Percentiles rank a stretch among this genome's conserved stretches.
Evolutionary conservation across 352 stramenopile genomes (phyloP).

Genomic region (Phytophthora sansomeana): DNA sequence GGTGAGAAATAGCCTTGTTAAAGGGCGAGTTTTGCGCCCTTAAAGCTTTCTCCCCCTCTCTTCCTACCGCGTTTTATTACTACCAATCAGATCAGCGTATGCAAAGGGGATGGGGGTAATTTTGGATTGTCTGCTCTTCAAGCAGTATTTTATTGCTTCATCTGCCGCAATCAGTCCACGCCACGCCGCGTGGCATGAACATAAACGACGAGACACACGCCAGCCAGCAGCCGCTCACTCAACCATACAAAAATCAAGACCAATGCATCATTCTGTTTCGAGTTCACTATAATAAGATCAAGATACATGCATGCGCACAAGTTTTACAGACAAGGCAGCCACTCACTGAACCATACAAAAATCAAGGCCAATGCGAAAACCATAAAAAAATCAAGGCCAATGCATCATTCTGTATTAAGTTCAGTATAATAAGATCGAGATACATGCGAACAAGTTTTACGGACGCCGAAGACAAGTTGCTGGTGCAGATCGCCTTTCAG

Average conservation of each 20-base stretch:
- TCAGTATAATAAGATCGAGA: background rate
- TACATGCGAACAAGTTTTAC: slow-evolving; percentile 13
- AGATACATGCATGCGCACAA: slow-evolving; percentile 11
- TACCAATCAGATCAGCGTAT: background rate
- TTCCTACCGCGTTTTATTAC: background rate
- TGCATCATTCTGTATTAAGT: background rate
- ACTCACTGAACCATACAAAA: slow-evolving; percentile 12
- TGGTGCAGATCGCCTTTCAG: too few relatives aligned
- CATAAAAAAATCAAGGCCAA: slow-evolving; percentile 9
- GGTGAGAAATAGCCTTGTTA: background rate
- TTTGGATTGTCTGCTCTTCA: background rate
- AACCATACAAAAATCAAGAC: slow-evolving; percentile 4
- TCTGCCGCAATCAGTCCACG: background rate
- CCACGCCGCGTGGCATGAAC: background rate
- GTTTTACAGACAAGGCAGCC: slow-evolving; percentile 15
- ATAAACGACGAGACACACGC: background rate
- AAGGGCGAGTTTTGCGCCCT: background rate
- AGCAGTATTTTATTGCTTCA: background rate
- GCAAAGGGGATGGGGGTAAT: background rate
- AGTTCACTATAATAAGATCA: background rate
- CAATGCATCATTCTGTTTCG: background rate
- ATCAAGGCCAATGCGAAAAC: too few relatives aligned
- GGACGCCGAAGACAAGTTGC: too few relatives aligned
- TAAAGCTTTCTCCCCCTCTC: background rate
- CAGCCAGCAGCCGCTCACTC: background rate